Evolutionary conservation across 345 rosid genomes (phyloP), one percentile per base, ranked within the genome.

Genomic region (Boechera stricta): DNA sequence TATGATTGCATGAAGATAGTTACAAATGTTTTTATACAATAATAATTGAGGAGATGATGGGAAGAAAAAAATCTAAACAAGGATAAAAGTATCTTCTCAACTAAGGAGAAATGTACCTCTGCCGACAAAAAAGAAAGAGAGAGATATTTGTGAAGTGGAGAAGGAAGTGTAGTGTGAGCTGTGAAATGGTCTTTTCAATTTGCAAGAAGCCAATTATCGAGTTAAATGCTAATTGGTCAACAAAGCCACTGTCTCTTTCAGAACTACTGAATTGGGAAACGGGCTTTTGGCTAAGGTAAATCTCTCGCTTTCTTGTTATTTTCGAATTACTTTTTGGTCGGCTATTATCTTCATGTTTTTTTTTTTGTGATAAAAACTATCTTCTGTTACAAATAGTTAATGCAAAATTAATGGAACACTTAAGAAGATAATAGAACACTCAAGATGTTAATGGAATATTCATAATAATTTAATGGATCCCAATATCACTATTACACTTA

Each of bases 221-320:
- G 67, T 36, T 13, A 41, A 16, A 42, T 35, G 35, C 36, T 29
- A 29, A 58, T 75, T 75, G 67, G 80, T 77, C 76, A 70, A 69
- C 41, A 59, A 52, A 68, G 52, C 61, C 45, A 77, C 42, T 62
- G 76, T 77, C 76, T 32, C 49, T 75, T 69, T 69, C 70, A 60
- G 39, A 13, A 16, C 18, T 5, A 21, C 32, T 31, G 10, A 42
- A 42, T 69, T 53, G 75, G 74, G 75, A 51, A 42, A 31, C 9
- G 69, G 36, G n/a, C 56, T 76, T 76, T 33, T 69, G 64, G 80
- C 39, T 69, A 76, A 76, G 70, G 63, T 61, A 68, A 76, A 49
- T 58, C 73, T 75, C 60, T 33, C 32, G 11, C 4, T 24, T 15
- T 60, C 57, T 28, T 33, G 11, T 31, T 58, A 10, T 67, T 67